Conservation (phyloP, 129 eudicot species). For the Escallonia herrerae region DNA sequence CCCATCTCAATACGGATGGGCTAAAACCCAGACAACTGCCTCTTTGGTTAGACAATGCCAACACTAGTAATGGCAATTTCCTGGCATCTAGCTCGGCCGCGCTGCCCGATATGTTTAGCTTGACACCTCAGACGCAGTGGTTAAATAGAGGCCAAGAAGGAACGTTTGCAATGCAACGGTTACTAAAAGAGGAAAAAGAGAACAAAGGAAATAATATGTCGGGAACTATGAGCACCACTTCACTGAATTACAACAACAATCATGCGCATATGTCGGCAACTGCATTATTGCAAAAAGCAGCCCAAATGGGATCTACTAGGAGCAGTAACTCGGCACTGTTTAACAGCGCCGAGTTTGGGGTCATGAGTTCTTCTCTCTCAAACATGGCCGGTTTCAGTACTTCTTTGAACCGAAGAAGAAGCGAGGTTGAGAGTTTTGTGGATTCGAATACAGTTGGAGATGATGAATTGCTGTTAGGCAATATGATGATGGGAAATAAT, state of each 20-base stretch:
- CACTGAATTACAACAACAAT: constrained; percentile 33
- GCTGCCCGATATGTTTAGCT: constrained; percentile 19
- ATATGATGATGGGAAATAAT: constrained; percentile 19
- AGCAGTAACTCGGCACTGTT: constrained; percentile 24
- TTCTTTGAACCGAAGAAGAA: constrained; percentile 17
- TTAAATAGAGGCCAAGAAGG: background rate
- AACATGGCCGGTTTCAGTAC: constrained; percentile 10
- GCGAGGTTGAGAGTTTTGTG: constrained; percentile 6
- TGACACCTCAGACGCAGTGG: constrained; percentile 41
- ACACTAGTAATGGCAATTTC: constrained; percentile 22
- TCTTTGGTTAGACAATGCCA: constrained; percentile 55
- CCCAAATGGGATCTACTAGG: constrained; percentile 67
- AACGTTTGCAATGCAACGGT: constrained; percentile 6
- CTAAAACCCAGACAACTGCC: constrained; percentile 44
- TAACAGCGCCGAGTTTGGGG: constrained; percentile 29
- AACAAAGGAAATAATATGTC: constrained; percentile 27
- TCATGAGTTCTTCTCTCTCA: constrained; percentile 36
- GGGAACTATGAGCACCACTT: background rate
- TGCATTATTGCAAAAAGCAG: constrained; percentile 68
- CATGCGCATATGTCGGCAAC: constrained; percentile 73
- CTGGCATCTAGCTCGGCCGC: constrained; percentile 36
- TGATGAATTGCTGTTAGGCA: background rate
- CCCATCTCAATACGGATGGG: constrained; percentile 38
- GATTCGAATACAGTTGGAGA: too few species aligned
- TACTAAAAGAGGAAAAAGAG: constrained; percentile 44